Conservation (phyloP, 2,329 filamentous ascomycete species). For the Ceratocystiopsis minuta region DNA sequence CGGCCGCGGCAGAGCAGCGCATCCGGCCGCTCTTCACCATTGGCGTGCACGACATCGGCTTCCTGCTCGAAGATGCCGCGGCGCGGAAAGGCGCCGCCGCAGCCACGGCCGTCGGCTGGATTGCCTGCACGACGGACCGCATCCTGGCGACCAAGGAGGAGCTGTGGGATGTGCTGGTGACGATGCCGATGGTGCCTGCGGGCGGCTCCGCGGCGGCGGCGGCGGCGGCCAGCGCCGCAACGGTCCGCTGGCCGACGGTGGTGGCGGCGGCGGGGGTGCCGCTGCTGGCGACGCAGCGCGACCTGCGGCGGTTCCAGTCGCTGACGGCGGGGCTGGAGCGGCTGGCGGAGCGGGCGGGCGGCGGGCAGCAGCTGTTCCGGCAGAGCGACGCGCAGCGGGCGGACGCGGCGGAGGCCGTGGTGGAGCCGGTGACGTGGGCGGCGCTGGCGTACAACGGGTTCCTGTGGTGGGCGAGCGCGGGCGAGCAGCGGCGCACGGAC, state of each 20-base stretch:
- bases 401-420: constrained; percentile 33
- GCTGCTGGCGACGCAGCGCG: constrained; percentile 76
- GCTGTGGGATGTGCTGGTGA: constrained; percentile 79
- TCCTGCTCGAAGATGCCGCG: constrained; percentile 46
- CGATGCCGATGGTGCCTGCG: constrained; percentile 59
- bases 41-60: constrained; percentile 80
- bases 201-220: constrained; percentile 25
- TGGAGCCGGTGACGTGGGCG: constrained; percentile 50
- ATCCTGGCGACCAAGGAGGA: constrained; percentile 73
- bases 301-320: constrained; percentile 61
- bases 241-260: constrained; percentile 59
- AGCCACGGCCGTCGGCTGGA: constrained; percentile 45
- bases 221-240: constrained; percentile 36
- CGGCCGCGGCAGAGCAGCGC: constrained; percentile 38
- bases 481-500: constrained; percentile 47
- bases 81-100: constrained; percentile 13
- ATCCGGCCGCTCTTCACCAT: constrained; percentile 79
- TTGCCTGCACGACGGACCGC: constrained; percentile 89
- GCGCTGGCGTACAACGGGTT: constrained; percentile 65
- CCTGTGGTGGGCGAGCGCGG: constrained; percentile 81
- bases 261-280: constrained; percentile 44
- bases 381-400: constrained; percentile 23
- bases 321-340: constrained; percentile 45
- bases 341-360: constrained; percentile 13
- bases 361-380: constrained; percentile 1